Percentiles rank a stretch among this genome's conserved stretches.
phyloP scores from a whole-genome alignment of 768 basidiomycete genomes.

The Trametes elegans region DNA sequence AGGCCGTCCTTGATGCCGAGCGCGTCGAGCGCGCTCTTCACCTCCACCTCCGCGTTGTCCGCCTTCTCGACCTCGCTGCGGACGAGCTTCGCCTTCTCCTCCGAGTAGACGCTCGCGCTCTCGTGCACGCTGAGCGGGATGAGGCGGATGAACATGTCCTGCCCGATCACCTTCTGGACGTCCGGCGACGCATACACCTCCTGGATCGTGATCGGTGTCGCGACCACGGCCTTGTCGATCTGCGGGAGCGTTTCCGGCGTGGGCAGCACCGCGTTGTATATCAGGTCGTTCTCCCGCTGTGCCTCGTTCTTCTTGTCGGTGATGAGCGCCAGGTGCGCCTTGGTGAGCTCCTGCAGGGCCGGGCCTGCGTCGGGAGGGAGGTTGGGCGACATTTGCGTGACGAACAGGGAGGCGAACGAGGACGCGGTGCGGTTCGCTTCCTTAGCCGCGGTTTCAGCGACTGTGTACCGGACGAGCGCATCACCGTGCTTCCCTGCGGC shows the following conservation, averaged over 20 bases:
- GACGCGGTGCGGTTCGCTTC: constrained; percentile 73
- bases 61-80: constrained; percentile 85
- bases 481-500: constrained; percentile 82
- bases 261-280: constrained; percentile 91
- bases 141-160: constrained; percentile 83
- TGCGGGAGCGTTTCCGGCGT: constrained; percentile 71
- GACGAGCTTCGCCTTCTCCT: constrained; percentile 96
- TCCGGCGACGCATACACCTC: constrained; percentile 90
- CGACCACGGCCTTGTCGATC: constrained; percentile 82
- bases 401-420: constrained; percentile 69
- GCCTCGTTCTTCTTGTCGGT: constrained; percentile 74
- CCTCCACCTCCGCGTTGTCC: constrained; percentile 80
- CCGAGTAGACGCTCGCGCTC: constrained; percentile 93
- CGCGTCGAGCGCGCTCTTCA: constrained; percentile 73
- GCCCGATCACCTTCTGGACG: constrained; percentile 92
- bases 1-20: constrained; percentile 75
- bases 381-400: constrained; percentile 70
- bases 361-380: constrained; percentile 84
- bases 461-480: constrained; percentile 71
- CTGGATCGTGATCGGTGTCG: constrained; percentile 87
- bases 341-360: constrained; percentile 78
- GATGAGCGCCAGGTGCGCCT: constrained; percentile 76
- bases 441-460: constrained; percentile 79
- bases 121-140: constrained; percentile 95
- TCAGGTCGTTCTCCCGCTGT: constrained; percentile 90